Base-by-base conservation (phyloP, 2,329 filamentous ascomycete genomes). In the Aspergillus glaucus region DNA sequence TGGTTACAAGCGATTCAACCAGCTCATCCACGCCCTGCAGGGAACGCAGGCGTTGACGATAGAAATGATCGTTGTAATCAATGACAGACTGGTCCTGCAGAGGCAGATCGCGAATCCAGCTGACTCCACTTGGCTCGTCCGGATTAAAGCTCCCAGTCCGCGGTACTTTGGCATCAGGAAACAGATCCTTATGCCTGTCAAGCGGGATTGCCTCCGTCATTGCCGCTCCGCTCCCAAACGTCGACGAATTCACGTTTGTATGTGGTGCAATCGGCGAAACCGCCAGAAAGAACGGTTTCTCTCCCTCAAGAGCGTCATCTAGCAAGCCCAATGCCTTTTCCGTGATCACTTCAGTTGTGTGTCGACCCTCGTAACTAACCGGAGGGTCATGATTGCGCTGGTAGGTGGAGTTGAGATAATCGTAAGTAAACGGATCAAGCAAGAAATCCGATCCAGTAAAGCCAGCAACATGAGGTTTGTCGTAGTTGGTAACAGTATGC, bases 241-340 rank as follows among this genome's bases (percentile, higher is more conserved):
- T 60, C 12, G 75, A 72, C n/a, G 21, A 22, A 47, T 73, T 57
- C 10, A 75, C 68, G 49, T 81, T 79, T 30, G 75, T 73, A 55
- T 88, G 85, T 1, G 85, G 85, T 0, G 79, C 83, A 7, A 82
- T 75, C 0, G 84, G 85, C 0, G 84, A 80, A 10, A 85, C 70
- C 0, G 75, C 77, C 1, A 88, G 62, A 58, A 87, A 87, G 66
- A 87, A 88, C 0, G 85, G 85, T 24, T 74, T 70, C 0, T 69
- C 61, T 0, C 71, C 66, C 0, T 67, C 62, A 2, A 81, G 69
- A 0, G 79, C 84, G 40, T 84, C 76, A 3, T 80, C 74, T 0
- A 88, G 65, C 30, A 86, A 79, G 0, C 74, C 78, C 6, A 76
- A 70, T 0, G 82, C 76, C 49, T 82, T 79, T 2, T 76, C 59